Conservation (phyloP, 2,329 filamentous ascomycete species). For the Hypoxylon sp. region DNA sequence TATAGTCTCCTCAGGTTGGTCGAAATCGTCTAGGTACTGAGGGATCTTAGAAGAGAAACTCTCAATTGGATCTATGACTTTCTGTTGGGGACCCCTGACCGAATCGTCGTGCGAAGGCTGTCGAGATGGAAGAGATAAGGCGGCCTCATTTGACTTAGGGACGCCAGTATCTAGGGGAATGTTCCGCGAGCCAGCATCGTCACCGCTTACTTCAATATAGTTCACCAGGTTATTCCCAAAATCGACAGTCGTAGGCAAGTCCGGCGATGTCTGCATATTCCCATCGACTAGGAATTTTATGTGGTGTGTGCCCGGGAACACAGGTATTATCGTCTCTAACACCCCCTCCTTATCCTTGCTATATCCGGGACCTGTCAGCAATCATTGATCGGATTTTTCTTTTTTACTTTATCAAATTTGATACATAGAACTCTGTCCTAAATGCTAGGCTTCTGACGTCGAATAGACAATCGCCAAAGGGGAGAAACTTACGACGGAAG, state of each 20-base stretch:
- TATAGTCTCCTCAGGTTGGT: conserved; percentile 83
- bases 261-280: conserved; percentile 89
- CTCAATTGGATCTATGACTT: conserved; percentile 68
- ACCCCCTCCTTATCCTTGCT: conserved; percentile 72
- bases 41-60: conserved; percentile 83
- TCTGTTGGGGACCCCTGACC: conserved; percentile 66
- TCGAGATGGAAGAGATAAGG: conserved; percentile 53
- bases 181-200: conserved; percentile 51
- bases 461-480: conserved; percentile 22
- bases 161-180: conserved; percentile 52
- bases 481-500: conserved; percentile 80
- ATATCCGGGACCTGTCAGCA: conserved; percentile 39
- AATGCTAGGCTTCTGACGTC: conserved; percentile 42
- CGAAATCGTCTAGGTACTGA: conserved; percentile 87
- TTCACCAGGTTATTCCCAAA: conserved; percentile 99
- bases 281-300: conserved; percentile 96
- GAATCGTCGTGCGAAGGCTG: conserved; percentile 60
- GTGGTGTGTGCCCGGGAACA: conserved; percentile 95
- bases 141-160: conserved; percentile 51
- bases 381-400: conserved; percentile 17
- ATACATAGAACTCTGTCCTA: conserved; percentile 1
- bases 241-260: conserved; percentile 94
- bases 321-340: conserved; percentile 83
- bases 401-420: neutral
- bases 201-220: conserved; percentile 91